Evolutionary conservation across 2,329 filamentous ascomycete species (phyloP), one percentile per base, ranked within the genome.

Genomic region (Aspergillus unguis): DNA sequence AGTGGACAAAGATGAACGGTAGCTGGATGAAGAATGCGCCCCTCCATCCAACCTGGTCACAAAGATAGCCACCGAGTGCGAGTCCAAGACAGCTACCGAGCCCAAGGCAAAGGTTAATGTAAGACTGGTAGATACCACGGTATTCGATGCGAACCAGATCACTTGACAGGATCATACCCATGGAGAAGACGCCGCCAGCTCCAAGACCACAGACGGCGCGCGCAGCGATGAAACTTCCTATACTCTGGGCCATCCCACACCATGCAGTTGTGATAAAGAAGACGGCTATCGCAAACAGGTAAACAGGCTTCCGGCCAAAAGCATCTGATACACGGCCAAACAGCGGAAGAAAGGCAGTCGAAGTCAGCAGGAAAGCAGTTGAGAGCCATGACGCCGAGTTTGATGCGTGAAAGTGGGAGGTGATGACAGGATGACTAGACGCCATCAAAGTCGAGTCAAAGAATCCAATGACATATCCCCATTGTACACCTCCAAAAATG

Each of bases 371-470:
- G 58, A 91, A 92, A 0, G 87, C 83, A 0, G 88, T 92, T 1
- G 87, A 90, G 4, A 92, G 77, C 89, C 89, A 94, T 2, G 88
- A 90, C 3, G 89, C 89, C 43, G 84, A 84, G 68, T 92, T 90
- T 31, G 87, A 88, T 44, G 86, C 82, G 55, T 85, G 75, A 69
- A 92, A 92, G 68, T 92, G 84, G 0, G 87, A 90, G 0, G 88
- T 91, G 56, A 92, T 90, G 52, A 89, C 86, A 0, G 88, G 88
- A 68, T 94, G 88, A 38, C 81, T 86, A 2, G 87, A 90, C 4
- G 87, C 87, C 87, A 92, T 91, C 59, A 92, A 81, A 3, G 88
- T 92, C 8, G 82, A 80, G 73, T 92, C 89, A 64, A 92, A 92
- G 66, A 78, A 84, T 6, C 68, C 73, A 50, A 77, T 69, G 56